These are phyloP conservation scores for Microthlaspi erraticum DNA, from an alignment of 345 rosid species.

Conservation along the genomic window DNA sequence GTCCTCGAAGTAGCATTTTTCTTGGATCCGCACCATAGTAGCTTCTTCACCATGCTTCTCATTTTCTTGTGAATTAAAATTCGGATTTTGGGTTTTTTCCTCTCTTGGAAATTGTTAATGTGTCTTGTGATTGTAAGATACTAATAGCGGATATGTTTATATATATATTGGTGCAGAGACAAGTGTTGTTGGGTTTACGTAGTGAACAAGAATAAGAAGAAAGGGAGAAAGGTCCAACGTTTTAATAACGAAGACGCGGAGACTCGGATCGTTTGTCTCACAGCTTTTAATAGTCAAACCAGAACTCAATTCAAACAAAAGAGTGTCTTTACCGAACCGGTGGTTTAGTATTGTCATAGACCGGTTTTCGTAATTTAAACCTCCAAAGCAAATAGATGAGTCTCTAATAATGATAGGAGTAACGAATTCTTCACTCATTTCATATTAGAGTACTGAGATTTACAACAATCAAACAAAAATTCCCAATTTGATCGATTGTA, in stretches of 20 bases:
- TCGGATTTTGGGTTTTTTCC: background rate
- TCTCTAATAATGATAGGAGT: background rate
- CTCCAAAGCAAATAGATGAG: background rate
- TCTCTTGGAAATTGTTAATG: slow-evolving; percentile 5
- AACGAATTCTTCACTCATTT: background rate
- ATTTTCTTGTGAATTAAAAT: slow-evolving; percentile 20
- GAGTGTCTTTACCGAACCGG: slow-evolving; percentile 38
- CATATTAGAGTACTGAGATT: background rate
- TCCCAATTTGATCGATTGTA: background rate
- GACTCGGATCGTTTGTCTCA: slow-evolving; percentile 30
- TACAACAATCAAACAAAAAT: background rate
- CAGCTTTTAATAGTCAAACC: background rate
- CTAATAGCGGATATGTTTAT: background rate
- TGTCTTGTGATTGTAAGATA: slow-evolving; percentile 15
- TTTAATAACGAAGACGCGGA: slow-evolving; percentile 27
- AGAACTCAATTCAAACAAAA: no score
- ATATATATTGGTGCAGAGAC: slow-evolving; percentile 6
- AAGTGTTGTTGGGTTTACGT: slow-evolving; percentile 36
- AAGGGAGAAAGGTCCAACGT: slow-evolving; percentile 15
- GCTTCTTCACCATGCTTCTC: slow-evolving; percentile 52
- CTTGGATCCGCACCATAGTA: slow-evolving; percentile 53
- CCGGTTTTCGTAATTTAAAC: background rate
- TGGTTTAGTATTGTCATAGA: slow-evolving; percentile 11
- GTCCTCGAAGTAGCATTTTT: slow-evolving; percentile 32
- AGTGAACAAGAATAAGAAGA: slow-evolving; percentile 38